phyloP scores from a whole-genome alignment of 2,329 filamentous ascomycete species.

The Fusarium sp. region DNA sequence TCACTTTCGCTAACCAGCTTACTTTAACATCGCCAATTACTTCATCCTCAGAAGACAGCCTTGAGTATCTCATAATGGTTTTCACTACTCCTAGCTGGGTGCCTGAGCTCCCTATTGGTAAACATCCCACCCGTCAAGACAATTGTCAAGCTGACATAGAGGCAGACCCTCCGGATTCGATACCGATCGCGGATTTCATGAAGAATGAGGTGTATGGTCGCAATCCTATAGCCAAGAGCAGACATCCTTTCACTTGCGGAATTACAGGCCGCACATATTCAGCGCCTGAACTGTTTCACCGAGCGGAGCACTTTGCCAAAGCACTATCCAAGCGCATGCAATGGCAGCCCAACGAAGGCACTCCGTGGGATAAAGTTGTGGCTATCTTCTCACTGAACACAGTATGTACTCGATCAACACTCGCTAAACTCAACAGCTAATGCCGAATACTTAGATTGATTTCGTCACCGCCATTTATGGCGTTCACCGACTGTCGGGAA shows the following conservation, averaged over 20 bases:
- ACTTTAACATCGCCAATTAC: neutral
- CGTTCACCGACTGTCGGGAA: slow-evolving; percentile 77
- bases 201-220: slow-evolving; percentile 51
- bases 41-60: too few relatives aligned
- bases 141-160: neutral
- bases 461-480: slow-evolving; percentile 80
- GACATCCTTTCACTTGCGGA: slow-evolving; percentile 83
- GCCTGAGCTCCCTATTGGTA: slow-evolving; percentile 9
- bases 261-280: slow-evolving; percentile 77
- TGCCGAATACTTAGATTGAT: slow-evolving; percentile 68
- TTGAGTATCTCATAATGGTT: slow-evolving; percentile 4
- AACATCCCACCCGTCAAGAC: neutral
- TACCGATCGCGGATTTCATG: slow-evolving; percentile 28
- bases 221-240: slow-evolving; percentile 70
- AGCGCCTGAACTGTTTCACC: slow-evolving; percentile 70
- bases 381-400: slow-evolving; percentile 83
- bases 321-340: slow-evolving; percentile 72
- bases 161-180: slow-evolving; percentile 17
- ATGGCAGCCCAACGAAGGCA: slow-evolving; percentile 76
- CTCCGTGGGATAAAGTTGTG: slow-evolving; percentile 85
- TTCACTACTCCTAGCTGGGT: slow-evolving; percentile 17
- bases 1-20: neutral
- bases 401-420: slow-evolving; percentile 56
- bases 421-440: neutral
- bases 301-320: slow-evolving; percentile 75